A percentile compares a stretch with the other conserved stretches of the same genome.
Conservation (phyloP, 2,329 filamentous ascomycete species). For the Biscogniauxia mediterranea region DNA sequence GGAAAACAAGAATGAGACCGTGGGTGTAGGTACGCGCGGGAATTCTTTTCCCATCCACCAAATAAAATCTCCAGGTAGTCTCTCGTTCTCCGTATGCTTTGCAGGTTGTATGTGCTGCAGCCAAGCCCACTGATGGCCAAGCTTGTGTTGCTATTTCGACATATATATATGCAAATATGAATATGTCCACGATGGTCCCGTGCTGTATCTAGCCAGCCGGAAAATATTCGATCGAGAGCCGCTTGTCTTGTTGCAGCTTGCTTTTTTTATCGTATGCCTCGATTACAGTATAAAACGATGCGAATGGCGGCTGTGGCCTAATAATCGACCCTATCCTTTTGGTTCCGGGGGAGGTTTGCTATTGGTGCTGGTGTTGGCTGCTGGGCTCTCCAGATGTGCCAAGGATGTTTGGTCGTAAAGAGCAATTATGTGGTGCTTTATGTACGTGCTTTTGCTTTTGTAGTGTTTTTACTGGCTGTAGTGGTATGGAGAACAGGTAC, state of each 20-base stretch:
- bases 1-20: neutral
- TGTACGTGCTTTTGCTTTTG: slow-evolving; percentile 21
- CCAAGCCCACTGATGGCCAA: slow-evolving; percentile 15
- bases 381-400: slow-evolving; percentile 12
- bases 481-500: slow-evolving; percentile 7
- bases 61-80: neutral
- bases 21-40: neutral
- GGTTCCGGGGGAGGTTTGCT: slow-evolving; percentile 9
- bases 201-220: neutral
- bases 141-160: slow-evolving; percentile 3
- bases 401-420: slow-evolving; percentile 16
- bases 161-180: slow-evolving; percentile 5
- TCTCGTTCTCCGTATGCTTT: neutral
- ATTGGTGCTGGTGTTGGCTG: slow-evolving; percentile 19
- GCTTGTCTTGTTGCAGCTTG: neutral
- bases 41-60: neutral
- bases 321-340: slow-evolving; percentile 12
- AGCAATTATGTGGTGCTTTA: slow-evolving; percentile 23
- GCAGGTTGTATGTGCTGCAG: slow-evolving; percentile 12
- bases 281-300: neutral
- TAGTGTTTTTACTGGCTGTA: slow-evolving; percentile 12
- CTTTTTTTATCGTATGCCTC: neutral
- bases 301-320: neutral
- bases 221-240: neutral
- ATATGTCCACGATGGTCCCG: neutral